Evolutionary conservation across 2,329 filamentous ascomycete genomes (phyloP).

Genomic region (Chrysoporthe deuterocubensis): DNA sequence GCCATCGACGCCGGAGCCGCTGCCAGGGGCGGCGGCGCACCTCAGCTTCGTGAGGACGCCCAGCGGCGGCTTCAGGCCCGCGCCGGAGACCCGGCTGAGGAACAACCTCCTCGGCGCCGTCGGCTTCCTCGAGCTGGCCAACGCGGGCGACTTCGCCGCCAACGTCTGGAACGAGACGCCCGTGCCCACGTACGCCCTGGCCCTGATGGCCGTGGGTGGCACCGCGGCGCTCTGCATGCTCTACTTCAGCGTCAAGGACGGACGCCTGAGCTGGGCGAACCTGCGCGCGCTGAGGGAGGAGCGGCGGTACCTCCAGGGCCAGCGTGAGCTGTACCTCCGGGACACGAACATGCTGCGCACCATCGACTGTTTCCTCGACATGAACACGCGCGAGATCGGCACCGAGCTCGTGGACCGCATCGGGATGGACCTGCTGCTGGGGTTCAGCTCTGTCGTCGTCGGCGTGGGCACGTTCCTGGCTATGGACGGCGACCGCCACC

Average conservation of each 20-base stretch:
- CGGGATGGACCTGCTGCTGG: conserved; percentile 55
- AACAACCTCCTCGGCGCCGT: conserved; percentile 37
- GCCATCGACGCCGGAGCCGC: conserved; percentile 21
- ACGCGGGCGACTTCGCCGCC: conserved; percentile 60
- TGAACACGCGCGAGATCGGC: conserved; percentile 53
- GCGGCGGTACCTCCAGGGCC: conserved; percentile 37
- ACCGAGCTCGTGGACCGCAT: conserved; percentile 56
- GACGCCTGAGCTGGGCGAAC: conserved; percentile 49
- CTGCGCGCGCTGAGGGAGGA: conserved; percentile 50
- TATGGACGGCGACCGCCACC: conserved; percentile 51
- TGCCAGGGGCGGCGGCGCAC: conserved; percentile 25
- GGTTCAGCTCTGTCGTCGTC: conserved; percentile 53
- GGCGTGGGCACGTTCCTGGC: conserved; percentile 57
- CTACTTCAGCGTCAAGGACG: conserved; percentile 51
- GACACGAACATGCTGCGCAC: conserved; percentile 32
- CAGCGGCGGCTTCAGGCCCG: conserved; percentile 16
- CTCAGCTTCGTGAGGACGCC: conserved; percentile 21
- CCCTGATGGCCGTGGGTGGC: conserved; percentile 58
- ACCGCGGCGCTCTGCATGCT: conserved; percentile 49
- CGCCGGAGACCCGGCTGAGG: conserved; percentile 27
- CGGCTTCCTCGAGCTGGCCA: conserved; percentile 59
- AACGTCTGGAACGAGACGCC: conserved; percentile 61
- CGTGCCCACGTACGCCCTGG: conserved; percentile 51
- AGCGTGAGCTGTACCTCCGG: conserved; percentile 28
- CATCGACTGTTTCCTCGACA: conserved; percentile 45